Evolutionary conservation across 495 filamentous ascomycete species (phyloP).

Genomic region (Tirmania nivea): DNA sequence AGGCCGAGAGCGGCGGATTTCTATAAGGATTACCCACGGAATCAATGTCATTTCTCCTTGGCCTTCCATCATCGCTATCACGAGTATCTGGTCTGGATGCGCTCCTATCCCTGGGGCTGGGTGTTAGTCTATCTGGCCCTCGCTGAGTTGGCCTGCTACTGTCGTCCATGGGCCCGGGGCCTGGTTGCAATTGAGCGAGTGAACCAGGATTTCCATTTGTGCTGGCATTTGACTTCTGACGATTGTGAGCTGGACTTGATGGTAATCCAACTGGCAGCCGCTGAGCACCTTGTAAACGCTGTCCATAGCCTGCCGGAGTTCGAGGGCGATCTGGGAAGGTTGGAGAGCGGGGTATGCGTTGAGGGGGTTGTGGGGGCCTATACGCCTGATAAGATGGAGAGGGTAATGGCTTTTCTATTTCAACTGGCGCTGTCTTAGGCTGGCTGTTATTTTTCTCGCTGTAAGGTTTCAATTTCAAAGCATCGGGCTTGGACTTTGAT

Average conservation of each 20-base stretch:
- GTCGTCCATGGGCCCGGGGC: not conserved
- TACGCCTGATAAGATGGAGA: not conserved
- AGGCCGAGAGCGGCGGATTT: not conserved
- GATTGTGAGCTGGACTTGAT: not conserved
- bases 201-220: too few species aligned
- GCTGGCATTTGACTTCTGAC: not conserved
- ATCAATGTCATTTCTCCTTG: not conserved
- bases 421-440: not conserved
- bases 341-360: not conserved
- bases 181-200: too few species aligned
- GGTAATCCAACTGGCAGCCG: not conserved
- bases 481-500: not conserved
- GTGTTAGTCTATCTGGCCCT: not conserved
- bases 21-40: not conserved
- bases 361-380: not conserved
- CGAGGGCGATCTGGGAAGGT: not conserved
- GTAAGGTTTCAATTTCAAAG: too few species aligned
- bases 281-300: not conserved
- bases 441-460: not conserved
- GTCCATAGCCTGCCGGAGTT: not conserved
- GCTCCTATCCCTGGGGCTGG: not conserved
- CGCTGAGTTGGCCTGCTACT: not conserved
- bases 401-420: not conserved
- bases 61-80: not conserved
- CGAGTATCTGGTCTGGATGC: not conserved